Evolutionary conservation across 257 asterid species (phyloP).

Genomic region (Handroanthus guayacan): DNA sequence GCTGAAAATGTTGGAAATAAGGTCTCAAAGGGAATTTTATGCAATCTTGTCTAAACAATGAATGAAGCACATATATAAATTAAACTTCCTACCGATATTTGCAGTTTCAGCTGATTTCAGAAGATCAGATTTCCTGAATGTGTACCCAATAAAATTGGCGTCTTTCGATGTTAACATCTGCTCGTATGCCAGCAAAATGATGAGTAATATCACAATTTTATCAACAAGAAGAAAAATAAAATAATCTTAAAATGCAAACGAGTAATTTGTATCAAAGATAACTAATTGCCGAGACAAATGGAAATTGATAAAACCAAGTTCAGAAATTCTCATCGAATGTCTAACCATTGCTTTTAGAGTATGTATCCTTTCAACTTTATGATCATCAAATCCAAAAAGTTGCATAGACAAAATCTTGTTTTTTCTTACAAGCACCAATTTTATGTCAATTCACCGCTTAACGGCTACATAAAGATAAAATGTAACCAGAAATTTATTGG

Average conservation of each 20-base stretch:
- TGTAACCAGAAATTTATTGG: too few relatives aligned
- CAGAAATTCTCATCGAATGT: too few relatives aligned
- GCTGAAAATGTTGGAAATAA: not conserved
- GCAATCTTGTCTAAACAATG: not conserved
- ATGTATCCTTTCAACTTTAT: too few relatives aligned
- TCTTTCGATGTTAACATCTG: constrained; percentile 98
- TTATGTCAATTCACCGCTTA: too few relatives aligned
- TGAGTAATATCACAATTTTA: constrained; percentile 2
- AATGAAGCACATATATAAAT: too few relatives aligned
- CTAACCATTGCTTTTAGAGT: too few relatives aligned
- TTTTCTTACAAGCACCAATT: too few relatives aligned
- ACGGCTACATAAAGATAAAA: too few relatives aligned
- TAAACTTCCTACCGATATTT: constrained; percentile 44
- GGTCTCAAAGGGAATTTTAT: not conserved
- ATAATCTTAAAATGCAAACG: not conserved
- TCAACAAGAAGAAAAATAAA: not conserved
- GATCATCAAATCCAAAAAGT: too few relatives aligned
- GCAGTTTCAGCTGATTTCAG: constrained; percentile 80
- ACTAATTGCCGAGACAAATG: not conserved
- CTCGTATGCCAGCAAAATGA: constrained; percentile 23
- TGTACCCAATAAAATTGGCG: constrained; percentile 90
- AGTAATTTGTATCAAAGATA: not conserved
- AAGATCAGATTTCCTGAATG: constrained; percentile 92
- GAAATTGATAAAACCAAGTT: too few relatives aligned
- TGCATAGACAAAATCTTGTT: not conserved